Percentiles rank a stretch among this genome's conserved stretches.
phyloP scores from a whole-genome alignment of 2,329 filamentous ascomycete genomes.

The Tolypocladium album region DNA sequence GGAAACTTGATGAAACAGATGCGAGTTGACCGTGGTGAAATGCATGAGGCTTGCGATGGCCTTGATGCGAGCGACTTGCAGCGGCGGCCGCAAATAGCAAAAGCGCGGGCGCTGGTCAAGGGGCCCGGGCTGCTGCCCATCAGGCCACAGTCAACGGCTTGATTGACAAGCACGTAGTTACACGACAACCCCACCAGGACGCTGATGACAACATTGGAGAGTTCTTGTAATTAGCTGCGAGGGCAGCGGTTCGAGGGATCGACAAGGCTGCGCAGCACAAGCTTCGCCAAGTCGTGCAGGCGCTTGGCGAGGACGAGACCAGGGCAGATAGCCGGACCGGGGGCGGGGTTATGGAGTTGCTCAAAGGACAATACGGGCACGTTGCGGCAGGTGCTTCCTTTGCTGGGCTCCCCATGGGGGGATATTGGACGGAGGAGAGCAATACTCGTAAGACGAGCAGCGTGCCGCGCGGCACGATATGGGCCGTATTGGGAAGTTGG shows the following conservation, averaged over 20 bases:
- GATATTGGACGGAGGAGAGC: not conserved
- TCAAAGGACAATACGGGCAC: not conserved
- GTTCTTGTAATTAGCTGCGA: not conserved
- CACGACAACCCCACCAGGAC: not conserved
- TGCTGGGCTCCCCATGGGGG: not conserved
- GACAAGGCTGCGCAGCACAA: not conserved
- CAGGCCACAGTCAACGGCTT: not conserved
- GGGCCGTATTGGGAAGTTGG: not conserved
- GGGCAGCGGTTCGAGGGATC: not conserved
- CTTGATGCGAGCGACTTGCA: not conserved
- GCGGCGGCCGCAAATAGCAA: not conserved
- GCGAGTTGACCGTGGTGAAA: not conserved
- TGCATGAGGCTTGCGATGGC: not conserved
- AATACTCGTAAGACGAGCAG: not conserved
- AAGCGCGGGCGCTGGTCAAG: not conserved
- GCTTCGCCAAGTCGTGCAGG: not conserved
- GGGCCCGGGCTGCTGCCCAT: not conserved
- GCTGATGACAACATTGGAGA: too few relatives aligned
- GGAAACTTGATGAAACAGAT: not conserved
- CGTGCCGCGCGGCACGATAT: not conserved
- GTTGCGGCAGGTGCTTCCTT: not conserved
- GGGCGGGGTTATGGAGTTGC: too few relatives aligned
- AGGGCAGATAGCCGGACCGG: too few relatives aligned
- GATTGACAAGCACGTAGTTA: not conserved
- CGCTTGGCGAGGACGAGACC: not conserved